phyloP scores from a whole-genome alignment of 495 filamentous ascomycete genomes.

The Penicillium fimorum region DNA sequence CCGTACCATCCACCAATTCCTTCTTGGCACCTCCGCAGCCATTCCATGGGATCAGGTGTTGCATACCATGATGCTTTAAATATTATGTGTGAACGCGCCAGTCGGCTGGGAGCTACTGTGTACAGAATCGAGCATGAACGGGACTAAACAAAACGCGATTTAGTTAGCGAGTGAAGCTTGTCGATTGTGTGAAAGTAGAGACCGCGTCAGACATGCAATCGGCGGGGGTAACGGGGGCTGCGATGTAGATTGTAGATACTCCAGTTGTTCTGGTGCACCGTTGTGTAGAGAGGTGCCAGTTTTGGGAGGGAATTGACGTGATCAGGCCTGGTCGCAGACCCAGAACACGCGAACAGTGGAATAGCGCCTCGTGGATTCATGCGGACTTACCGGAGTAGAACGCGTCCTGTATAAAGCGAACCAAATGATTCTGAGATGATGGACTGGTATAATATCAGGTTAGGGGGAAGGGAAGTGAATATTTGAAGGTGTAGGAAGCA shows the following conservation, averaged over 20 bases:
- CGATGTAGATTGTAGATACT: background rate
- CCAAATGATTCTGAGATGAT: slow-evolving; percentile 14
- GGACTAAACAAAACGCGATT: slow-evolving; percentile 24
- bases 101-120: slow-evolving; percentile 30
- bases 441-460: slow-evolving; percentile 3
- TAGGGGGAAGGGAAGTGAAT: slow-evolving; percentile 24
- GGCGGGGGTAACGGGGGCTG: slow-evolving; percentile 1
- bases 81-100: slow-evolving; percentile 25
- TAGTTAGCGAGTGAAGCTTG: slow-evolving; percentile 13
- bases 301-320: slow-evolving; percentile 1
- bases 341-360: slow-evolving; percentile 6
- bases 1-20: background rate
- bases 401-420: slow-evolving; percentile 18
- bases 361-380: background rate
- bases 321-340: slow-evolving; percentile 11
- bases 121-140: slow-evolving; percentile 22
- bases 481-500: slow-evolving; percentile 27
- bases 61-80: slow-evolving; percentile 42
- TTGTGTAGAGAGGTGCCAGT: background rate
- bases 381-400: slow-evolving; percentile 20
- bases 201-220: slow-evolving; percentile 7
- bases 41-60: slow-evolving; percentile 1
- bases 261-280: background rate
- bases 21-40: slow-evolving; percentile 7
- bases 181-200: slow-evolving; percentile 4